Evolutionary conservation across 1,284 basidiomycete species (phyloP), one percentile per base, ranked within the genome.

Genomic region (Agroathelia rolfsii): DNA sequence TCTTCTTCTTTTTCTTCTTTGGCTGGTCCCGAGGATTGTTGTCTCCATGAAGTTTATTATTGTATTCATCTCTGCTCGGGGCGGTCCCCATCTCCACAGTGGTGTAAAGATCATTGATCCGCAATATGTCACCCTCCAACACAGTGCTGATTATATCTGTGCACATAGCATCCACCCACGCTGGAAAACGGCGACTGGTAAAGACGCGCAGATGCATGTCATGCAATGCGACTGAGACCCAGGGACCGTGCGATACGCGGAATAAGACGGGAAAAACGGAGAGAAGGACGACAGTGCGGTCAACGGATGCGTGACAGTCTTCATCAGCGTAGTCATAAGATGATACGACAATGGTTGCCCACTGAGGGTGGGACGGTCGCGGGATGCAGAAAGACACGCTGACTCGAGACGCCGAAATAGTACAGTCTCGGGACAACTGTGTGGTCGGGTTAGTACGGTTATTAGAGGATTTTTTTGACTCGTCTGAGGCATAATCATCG

Each of bases 201-300:
- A 41, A 45, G 6, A 67, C 51, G n/a, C 48, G 52, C 19, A 62
- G 45, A 11, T 54, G 42, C 35, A 62, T 58, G 12, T 55, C 59
- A 19, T 61, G 45, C 14, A 69, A 38, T 6, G 49, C 48, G 18
- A 53, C 44, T 21, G 54, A 46, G 8, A 54, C 37, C 52, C 52
- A 59, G 1, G 61, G 51, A 1, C 60, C 57, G 3, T 54, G 49
- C 6, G 60, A 58, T 36, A 55, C 51, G 13, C 57, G 41, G 38
- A 59, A 57, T 23, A 58, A 44, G 9, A 54, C 41, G 2, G 65
- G 64, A 42, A 64, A 61, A 37, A 68, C 42, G 53, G 57, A 61
- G 17, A 61, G 36, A 12, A 50, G 48, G 16, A 47, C 41, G n/a
- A 50, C 36, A 11, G 58, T 22, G 12, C 38, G 35, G 2, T 46